Evolutionary conservation across 768 basidiomycete genomes (phyloP), one percentile per base, ranked within the genome.

Genomic region (Boletus tomentosulus): DNA sequence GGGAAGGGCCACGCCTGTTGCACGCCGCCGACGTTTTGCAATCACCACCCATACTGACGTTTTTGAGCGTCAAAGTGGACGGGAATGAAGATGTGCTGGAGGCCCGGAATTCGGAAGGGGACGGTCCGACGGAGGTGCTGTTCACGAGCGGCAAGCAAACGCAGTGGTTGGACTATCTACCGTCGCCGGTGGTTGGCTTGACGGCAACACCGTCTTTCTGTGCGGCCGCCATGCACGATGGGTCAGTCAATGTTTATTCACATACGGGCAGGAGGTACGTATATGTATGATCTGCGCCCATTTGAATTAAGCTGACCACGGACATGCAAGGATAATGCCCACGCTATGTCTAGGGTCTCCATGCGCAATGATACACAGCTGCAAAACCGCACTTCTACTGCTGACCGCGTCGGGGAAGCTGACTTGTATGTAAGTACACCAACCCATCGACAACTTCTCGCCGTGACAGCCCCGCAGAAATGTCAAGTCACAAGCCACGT

Each of bases 151-250:
- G 80, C 33, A 85, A 84, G 71, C 81, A 86, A 54, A 87, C 84
- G 11, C 83, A 88, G 50, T 98, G 95, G 93, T 70, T 95, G 42
- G 95, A 98, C 69, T 98, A 89, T 70, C 63, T 96, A 8, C 83
- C 89, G 1, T 82, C 80, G 2, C 85, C 87, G 25, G 83, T 82
- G n/a, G 66, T 95, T 15, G 73, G 77, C 1, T 63, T 90, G 46
- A 83, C 84, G 5, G 84, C 84, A 1, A 86, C 91, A 0, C 64
- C 68, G 12, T 64, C 62, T 2, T 92, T 90, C 65, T 86, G 85
- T 60, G 94, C 90, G 7, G 89, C 82, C 4, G 89, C 84, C 0
- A 78, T 82, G 73, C 79, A 86, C 57, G 93, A 97, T 66, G 91
- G 89, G 0, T 79, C 78, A 4, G 72, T 98, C n/a, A 81, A 78